phyloP scores from a whole-genome alignment of 116 monocot species.

The Phalaenopsis hybrid region DNA sequence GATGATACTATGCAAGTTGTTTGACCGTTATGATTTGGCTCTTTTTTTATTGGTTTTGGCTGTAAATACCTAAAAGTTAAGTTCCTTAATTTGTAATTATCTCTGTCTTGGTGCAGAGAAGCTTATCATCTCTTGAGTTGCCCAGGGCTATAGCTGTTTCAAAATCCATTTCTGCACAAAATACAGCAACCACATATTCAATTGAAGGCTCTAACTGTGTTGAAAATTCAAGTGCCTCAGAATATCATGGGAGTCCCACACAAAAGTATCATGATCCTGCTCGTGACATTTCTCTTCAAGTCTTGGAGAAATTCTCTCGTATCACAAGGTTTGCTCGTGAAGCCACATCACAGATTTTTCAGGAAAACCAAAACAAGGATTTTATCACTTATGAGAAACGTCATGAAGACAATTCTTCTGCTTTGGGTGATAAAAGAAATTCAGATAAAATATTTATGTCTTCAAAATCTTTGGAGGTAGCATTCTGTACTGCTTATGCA shows the following conservation, averaged over 20 bases:
- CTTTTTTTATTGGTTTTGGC: background rate
- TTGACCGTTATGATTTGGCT: background rate
- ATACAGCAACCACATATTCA: slow-evolving; percentile 30
- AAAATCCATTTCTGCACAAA: slow-evolving; percentile 33
- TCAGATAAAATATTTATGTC: slow-evolving; percentile 18
- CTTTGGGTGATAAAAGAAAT: slow-evolving; percentile 6
- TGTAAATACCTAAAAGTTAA: background rate
- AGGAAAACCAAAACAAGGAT: slow-evolving; percentile 53
- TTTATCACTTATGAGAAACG: slow-evolving; percentile 34
- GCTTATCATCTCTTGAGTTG: slow-evolving; percentile 73
- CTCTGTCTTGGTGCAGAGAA: slow-evolving; percentile 50
- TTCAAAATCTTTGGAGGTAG: slow-evolving; percentile 70
- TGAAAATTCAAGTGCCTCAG: slow-evolving; percentile 20
- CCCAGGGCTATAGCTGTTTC: slow-evolving; percentile 58
- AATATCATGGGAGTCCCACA: slow-evolving; percentile 42
- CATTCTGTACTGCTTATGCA: background rate
- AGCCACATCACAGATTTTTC: slow-evolving; percentile 79
- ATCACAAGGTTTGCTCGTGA: slow-evolving; percentile 97
- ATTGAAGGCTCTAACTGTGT: slow-evolving; percentile 18
- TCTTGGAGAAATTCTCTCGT: slow-evolving; percentile 94
- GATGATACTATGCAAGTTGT: background rate
- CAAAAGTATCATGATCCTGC: slow-evolving; percentile 68
- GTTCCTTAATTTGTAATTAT: background rate
- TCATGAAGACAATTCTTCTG: slow-evolving; percentile 19
- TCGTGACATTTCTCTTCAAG: slow-evolving; percentile 87